Percentiles rank a stretch among this genome's conserved stretches.
phyloP scores from a whole-genome alignment of 257 asterid genomes.

The Oldenlandia corymbosa region DNA sequence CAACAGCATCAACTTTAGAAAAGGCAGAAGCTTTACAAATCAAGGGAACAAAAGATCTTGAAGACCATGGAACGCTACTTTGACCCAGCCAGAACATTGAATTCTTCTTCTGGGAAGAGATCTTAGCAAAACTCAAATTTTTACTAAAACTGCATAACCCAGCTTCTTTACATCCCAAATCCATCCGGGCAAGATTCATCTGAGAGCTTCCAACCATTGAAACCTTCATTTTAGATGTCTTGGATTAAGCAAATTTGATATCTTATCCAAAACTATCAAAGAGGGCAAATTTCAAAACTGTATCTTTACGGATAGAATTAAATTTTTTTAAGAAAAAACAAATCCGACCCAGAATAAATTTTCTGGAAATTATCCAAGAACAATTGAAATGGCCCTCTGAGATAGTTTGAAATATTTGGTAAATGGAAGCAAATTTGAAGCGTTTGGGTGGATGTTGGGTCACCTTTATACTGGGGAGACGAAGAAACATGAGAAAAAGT shows the following conservation, averaged over 20 bases:
- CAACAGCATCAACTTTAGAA: constrained; percentile 32
- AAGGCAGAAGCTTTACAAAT: constrained; percentile 41
- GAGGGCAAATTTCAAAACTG: neutral
- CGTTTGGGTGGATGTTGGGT: neutral
- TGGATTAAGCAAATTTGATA: neutral
- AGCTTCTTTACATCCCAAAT: constrained; percentile 26
- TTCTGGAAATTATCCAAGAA: neutral
- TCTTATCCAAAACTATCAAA: neutral
- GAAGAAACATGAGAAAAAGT: constrained; percentile 4
- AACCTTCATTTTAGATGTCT: constrained; percentile 45
- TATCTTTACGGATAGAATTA: neutral
- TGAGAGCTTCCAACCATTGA: constrained; percentile 65
- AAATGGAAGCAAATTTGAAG: neutral
- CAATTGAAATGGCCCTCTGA: constrained; percentile 8
- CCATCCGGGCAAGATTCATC: constrained; percentile 39
- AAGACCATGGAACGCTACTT: constrained; percentile 29
- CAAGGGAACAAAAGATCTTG: constrained; percentile 34
- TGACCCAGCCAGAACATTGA: constrained; percentile 27
- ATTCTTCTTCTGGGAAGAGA: constrained; percentile 23
- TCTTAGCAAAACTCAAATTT: constrained; percentile 36
- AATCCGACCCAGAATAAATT: neutral
- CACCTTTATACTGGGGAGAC: neutral
- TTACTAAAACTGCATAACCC: constrained; percentile 45
- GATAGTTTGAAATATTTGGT: neutral
- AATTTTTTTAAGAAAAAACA: no score